Evolutionary conservation across 164 flowering plant genomes (phyloP).

Genomic region (Umbellularia californica): DNA sequence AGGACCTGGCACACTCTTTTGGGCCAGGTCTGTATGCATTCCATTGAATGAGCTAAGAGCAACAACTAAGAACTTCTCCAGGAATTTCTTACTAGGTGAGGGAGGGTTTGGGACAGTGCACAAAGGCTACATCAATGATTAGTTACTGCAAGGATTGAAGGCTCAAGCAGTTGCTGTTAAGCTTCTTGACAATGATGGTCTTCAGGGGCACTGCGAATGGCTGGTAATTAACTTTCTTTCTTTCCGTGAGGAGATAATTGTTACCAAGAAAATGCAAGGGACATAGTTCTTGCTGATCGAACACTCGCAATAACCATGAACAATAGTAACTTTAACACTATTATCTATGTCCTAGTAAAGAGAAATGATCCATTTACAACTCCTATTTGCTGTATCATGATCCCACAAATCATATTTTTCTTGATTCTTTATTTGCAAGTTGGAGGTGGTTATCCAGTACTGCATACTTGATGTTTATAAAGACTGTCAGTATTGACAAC

Average conservation of each 20-base stretch:
- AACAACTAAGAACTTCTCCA: constrained; percentile 79
- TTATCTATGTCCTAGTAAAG: neutral
- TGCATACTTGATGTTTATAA: too few species aligned
- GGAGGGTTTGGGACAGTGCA: constrained; percentile 97
- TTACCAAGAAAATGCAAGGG: too few species aligned
- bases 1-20: constrained; percentile 68
- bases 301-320: neutral
- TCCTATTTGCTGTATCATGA: too few species aligned
- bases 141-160: constrained; percentile 58
- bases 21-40: constrained; percentile 73
- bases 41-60: constrained; percentile 65
- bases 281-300: neutral
- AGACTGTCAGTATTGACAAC: too few species aligned
- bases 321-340: neutral
- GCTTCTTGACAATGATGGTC: constrained; percentile 88
- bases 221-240: constrained; percentile 43
- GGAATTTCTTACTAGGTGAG: constrained; percentile 71
- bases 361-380: neutral
- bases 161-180: constrained; percentile 97
- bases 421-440: neutral
- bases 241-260: too few species aligned
- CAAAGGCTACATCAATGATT: constrained; percentile 83
- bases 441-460: neutral
- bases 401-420: neutral
- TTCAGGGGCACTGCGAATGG: constrained; percentile 98